A percentile compares a stretch with the other conserved stretches of the same genome.
phyloP scores from a whole-genome alignment of 1,284 basidiomycete species.

The Jaminaea rosea region DNA sequence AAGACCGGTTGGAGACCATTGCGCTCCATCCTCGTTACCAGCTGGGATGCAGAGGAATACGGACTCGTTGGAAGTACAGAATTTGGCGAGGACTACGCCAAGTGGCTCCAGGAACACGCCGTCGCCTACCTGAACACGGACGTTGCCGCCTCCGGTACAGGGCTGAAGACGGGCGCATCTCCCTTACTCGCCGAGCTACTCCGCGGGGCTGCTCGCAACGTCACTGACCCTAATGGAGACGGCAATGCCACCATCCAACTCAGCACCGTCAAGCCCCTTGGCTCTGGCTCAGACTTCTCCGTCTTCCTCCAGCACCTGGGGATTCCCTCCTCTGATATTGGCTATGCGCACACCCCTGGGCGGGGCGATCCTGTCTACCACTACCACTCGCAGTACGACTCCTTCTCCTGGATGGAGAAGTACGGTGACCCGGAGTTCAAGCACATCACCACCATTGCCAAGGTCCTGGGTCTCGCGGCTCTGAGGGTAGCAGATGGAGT shows the following conservation, averaged over 20 bases:
- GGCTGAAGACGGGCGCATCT: constrained; percentile 55
- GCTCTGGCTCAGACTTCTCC: constrained; percentile 61
- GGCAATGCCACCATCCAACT: constrained; percentile 11
- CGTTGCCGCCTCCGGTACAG: constrained; percentile 62
- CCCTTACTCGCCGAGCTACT: constrained; percentile 73
- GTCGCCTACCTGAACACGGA: constrained; percentile 83
- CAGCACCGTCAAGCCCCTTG: constrained; percentile 23
- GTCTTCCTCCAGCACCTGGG: constrained; percentile 58
- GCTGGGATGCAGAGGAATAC: constrained; percentile 91
- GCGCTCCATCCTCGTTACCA: constrained; percentile 75
- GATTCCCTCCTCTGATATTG: constrained; percentile 46
- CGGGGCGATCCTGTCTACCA: constrained; percentile 47
- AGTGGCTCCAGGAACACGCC: constrained; percentile 66
- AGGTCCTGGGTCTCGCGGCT: constrained; percentile 50
- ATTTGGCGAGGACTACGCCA: constrained; percentile 77
- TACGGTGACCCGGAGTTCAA: constrained; percentile 70
- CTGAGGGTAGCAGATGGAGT: constrained; percentile 60
- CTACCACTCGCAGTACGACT: constrained; percentile 66
- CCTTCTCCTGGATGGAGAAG: constrained; percentile 62
- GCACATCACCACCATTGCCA: constrained; percentile 62
- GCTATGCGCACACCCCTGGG: constrained; percentile 22
- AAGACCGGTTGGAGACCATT: constrained; percentile 76
- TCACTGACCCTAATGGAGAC: constrained; percentile 41
- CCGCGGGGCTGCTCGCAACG: constrained; percentile 58
- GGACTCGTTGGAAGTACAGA: constrained; percentile 80